Evolutionary conservation across 768 basidiomycete genomes (phyloP).

Genomic region (Cystobasidium tubakii): DNA sequence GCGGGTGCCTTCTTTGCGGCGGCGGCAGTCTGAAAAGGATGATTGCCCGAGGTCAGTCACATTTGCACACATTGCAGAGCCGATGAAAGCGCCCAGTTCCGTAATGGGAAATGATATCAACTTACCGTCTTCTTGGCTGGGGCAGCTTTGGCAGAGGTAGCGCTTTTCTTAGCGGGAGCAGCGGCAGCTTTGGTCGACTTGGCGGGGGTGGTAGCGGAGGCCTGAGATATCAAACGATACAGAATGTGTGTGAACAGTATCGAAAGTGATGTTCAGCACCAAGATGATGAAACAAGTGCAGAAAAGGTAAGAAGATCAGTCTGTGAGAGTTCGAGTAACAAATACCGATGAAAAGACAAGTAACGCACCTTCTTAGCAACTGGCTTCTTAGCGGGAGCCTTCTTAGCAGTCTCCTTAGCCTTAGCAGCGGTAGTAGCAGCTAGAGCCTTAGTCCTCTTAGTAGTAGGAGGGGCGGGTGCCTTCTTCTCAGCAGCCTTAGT

Average conservation of each 20-base stretch:
- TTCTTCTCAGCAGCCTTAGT: neutral
- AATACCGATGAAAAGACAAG: neutral
- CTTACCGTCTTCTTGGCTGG: conserved; percentile 31
- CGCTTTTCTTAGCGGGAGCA: conserved; percentile 27
- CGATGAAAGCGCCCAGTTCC: no score
- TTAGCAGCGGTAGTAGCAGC: conserved; percentile 22
- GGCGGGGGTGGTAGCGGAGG: conserved; percentile 4
- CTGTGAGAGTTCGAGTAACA: neutral
- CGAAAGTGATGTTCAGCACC: no score
- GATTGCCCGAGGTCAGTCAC: no score
- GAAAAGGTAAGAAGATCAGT: neutral
- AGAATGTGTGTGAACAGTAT: neutral
- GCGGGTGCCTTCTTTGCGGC: conserved; percentile 14
- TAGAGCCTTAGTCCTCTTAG: conserved; percentile 29
- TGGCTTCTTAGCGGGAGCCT: conserved; percentile 33
- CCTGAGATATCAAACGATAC: neutral
- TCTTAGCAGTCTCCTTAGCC: conserved; percentile 31
- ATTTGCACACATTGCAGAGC: no score
- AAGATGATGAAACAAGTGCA: neutral
- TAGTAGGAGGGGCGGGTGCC: neutral
- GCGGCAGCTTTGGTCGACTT: conserved; percentile 18
- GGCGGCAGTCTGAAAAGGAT: conserved; percentile 5
- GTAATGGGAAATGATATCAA: no score
- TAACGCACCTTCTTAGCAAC: conserved; percentile 27
- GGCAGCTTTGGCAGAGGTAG: conserved; percentile 21